Base-by-base conservation (phyloP, 805 yeast genomes). In the Isabelozyma rhagii region DNA sequence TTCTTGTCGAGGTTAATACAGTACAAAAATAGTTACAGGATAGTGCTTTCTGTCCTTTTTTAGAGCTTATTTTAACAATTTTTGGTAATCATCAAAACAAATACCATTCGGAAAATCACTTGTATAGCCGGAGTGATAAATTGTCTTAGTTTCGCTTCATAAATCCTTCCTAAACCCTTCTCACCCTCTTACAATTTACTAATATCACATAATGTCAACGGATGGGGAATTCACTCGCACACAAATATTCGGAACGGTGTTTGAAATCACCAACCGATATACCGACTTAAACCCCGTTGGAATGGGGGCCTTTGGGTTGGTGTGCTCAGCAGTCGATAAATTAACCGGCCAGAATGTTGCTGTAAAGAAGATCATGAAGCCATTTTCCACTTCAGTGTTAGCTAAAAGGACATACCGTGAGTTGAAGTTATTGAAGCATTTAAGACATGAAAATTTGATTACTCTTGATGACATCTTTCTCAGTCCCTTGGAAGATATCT, bases 271-370 rank as follows among this genome's bases (percentile, higher is more conserved):
- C 41, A 84, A 82, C 61, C 74, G 97, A 56, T 94, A 94, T 72
- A 81, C 89, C 4, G 97, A 93, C 63, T 78, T 94, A 53, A 93
- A 91, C 63, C 99, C 99, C 1, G 97, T 94, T 46, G 99, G 99
- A 0, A 94, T 94, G 99, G 99, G 99, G 25, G 99, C 99, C 7
- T 94, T 94, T 66, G 99, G 99, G 5, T 79, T 94, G 15, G 99
- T 94, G 39, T 94, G 99, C 56, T 90, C 97, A 8, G 99, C 99
- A 1, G 82, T 85, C 49, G 99, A 94, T 69, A 89, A 85, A 58
- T 79, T 92, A 52, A 91, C 97, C 0, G 84, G 83, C 48, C 97
- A 92, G 68, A 89, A 87, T 57, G 99, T 94, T 38, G 99, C 99
- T 44, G 94, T 94, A 53, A 94, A 94, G 68, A 94, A 94, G 74